phyloP scores from a whole-genome alignment of 352 stramenopile genomes.

The Globisporangium abappressorium region DNA sequence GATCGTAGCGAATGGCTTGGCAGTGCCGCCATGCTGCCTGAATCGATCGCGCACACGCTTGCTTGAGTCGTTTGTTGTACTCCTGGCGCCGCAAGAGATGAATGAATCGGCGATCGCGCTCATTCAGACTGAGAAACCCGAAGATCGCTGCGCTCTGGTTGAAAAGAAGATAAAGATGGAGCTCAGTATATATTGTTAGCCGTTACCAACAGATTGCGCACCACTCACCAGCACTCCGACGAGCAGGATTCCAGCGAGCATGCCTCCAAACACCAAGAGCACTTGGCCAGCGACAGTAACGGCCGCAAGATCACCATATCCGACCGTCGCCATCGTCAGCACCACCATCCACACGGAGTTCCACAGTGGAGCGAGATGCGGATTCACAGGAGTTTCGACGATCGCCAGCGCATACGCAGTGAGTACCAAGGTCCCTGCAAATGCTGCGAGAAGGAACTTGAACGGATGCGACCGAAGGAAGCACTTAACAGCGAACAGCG shows the following conservation, averaged over 20 bases:
- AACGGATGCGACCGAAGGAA: slow-evolving; percentile 71
- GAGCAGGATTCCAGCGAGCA: slow-evolving; percentile 68
- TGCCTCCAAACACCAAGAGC: slow-evolving; percentile 58
- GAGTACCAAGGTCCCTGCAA: slow-evolving; percentile 40
- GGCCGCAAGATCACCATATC: slow-evolving; percentile 65
- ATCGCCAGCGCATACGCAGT: slow-evolving; percentile 66
- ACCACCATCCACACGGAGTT: slow-evolving; percentile 72
- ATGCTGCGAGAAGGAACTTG: slow-evolving; percentile 44
- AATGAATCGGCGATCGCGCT: slow-evolving; percentile 61
- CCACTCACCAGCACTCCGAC: slow-evolving; percentile 58
- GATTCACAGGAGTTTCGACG: slow-evolving; percentile 64
- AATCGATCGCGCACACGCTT: slow-evolving; percentile 57
- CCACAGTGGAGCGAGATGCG: slow-evolving; percentile 45
- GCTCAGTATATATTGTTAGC: background rate
- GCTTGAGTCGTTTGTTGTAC: slow-evolving; percentile 36
- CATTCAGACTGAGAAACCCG: slow-evolving; percentile 46
- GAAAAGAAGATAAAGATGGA: background rate
- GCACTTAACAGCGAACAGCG: slow-evolving; percentile 82
- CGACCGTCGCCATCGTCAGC: slow-evolving; percentile 75
- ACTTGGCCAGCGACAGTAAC: slow-evolving; percentile 56
- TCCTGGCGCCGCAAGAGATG: slow-evolving; percentile 44
- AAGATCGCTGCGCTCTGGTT: slow-evolving; percentile 66
- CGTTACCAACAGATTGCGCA: background rate
- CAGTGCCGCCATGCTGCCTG: slow-evolving; percentile 52
- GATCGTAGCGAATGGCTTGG: background rate